Conservation (phyloP, 768 basidiomycete species). For the Pisolithus tinctorius region DNA sequence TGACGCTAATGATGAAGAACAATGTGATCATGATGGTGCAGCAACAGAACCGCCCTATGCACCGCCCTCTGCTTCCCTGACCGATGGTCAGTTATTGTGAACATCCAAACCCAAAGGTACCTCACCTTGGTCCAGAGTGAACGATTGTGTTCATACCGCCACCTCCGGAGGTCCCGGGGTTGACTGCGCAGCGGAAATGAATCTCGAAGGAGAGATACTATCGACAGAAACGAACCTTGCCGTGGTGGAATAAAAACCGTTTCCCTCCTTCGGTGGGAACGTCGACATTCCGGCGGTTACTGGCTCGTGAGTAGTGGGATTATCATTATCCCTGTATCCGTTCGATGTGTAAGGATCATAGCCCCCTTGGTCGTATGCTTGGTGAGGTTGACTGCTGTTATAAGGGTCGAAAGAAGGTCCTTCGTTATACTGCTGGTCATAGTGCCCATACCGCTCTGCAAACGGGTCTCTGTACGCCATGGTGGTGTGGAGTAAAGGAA, state of each 20-base stretch:
- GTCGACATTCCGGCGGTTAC: conserved; percentile 8
- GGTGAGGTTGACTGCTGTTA: conserved; percentile 35
- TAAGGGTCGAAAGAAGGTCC: conserved; percentile 42
- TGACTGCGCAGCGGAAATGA: conserved; percentile 8
- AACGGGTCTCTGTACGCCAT: conserved; percentile 57
- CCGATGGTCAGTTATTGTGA: neutral
- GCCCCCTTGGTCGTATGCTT: conserved; percentile 47
- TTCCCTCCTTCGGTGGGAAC: conserved; percentile 22
- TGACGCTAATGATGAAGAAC: conserved; percentile 59
- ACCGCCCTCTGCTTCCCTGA: conserved; percentile 55
- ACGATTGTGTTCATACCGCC: conserved; percentile 53
- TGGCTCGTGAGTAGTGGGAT: conserved; percentile 20
- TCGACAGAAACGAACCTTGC: conserved; percentile 20
- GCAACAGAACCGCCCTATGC: conserved; percentile 65
- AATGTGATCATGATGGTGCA: conserved; percentile 64
- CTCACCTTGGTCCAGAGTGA: conserved; percentile 63
- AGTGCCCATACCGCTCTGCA: conserved; percentile 26
- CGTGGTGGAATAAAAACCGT: conserved; percentile 32
- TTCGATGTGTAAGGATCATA: conserved; percentile 19
- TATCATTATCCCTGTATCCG: conserved; percentile 39
- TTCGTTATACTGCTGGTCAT: conserved; percentile 29
- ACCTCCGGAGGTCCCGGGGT: conserved; percentile 35
- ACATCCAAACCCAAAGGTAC: neutral
- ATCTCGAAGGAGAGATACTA: neutral
- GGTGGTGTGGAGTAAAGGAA: neutral